Conservation (phyloP, 1,139 yeast genomes). For the Zygotorulaspora mrakii region DNA sequence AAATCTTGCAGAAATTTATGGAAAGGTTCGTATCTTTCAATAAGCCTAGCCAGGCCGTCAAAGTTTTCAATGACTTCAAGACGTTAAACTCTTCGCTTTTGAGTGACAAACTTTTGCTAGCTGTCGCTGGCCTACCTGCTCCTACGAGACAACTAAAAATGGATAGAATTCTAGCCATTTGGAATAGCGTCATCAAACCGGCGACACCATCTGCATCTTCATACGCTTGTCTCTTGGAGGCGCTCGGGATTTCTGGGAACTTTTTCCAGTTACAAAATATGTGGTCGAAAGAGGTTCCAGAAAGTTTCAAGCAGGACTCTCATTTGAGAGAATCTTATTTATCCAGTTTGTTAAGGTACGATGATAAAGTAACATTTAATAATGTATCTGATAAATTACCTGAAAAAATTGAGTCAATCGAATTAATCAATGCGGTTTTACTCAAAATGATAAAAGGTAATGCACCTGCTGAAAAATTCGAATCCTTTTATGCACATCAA, state of each 20-base stretch:
- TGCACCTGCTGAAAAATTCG: slow-evolving; percentile 15
- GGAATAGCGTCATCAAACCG: slow-evolving; percentile 32
- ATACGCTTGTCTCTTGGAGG: slow-evolving; percentile 24
- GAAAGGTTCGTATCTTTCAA: slow-evolving; percentile 19
- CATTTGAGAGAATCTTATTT: slow-evolving; percentile 25
- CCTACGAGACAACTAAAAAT: slow-evolving; percentile 16
- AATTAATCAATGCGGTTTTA: slow-evolving; percentile 26
- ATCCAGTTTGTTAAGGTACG: slow-evolving; percentile 15
- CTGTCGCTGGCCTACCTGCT: slow-evolving; percentile 25
- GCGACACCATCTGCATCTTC: slow-evolving; percentile 18
- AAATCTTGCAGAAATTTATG: slow-evolving; percentile 26
- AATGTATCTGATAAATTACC: slow-evolving; percentile 20
- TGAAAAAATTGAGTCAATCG: slow-evolving; percentile 16
- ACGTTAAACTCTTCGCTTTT: slow-evolving; percentile 11
- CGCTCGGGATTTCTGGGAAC: slow-evolving; percentile 23
- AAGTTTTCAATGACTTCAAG: slow-evolving; percentile 25
- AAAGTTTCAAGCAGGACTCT: slow-evolving; percentile 19
- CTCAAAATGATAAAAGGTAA: slow-evolving; percentile 17
- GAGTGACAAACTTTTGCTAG: slow-evolving; percentile 23
- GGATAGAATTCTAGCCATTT: slow-evolving; percentile 32
- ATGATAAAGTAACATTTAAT: slow-evolving; percentile 12
- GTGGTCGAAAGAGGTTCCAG: slow-evolving; percentile 30
- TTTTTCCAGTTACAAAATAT: slow-evolving; percentile 19
- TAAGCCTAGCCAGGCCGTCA: slow-evolving; percentile 24
- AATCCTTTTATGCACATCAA: slow-evolving; percentile 16